These are phyloP conservation scores for Sarocladium strictum DNA, from an alignment of 2,329 filamentous ascomycete species.

Conservation along the genomic window DNA sequence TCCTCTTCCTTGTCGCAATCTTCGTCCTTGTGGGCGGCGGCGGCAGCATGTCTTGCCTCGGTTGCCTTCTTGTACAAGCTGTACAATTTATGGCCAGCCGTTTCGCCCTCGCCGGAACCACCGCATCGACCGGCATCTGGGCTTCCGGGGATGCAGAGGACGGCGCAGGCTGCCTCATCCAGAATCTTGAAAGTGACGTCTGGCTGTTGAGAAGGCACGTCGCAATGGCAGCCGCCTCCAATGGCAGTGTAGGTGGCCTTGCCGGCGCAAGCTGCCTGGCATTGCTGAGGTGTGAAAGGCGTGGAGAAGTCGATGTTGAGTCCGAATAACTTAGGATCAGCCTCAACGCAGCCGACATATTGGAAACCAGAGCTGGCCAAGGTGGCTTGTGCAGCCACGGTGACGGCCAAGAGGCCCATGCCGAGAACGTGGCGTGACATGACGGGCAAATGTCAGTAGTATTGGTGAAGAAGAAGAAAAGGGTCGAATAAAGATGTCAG, in stretches of 20 bases:
- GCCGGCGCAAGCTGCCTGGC: conserved; percentile 15
- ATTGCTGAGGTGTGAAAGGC: conserved; percentile 16
- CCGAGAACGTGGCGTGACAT: conserved; percentile 9
- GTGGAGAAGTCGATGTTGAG: conserved; percentile 12
- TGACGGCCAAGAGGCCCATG: conserved; percentile 18
- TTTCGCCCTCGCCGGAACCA: conserved; percentile 13
- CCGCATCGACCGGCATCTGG: conserved; percentile 18
- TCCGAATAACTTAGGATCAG: conserved; percentile 15
- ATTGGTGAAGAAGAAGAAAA: too few species aligned
- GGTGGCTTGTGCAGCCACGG: conserved; percentile 16
- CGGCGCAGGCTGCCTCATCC: conserved; percentile 17
- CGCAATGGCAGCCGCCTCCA: conserved; percentile 19
- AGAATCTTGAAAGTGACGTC: conserved; percentile 13
- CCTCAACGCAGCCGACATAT: conserved; percentile 24
- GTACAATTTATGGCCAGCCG: conserved; percentile 11
- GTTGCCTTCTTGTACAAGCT: conserved; percentile 15
- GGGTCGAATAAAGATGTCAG: too few species aligned
- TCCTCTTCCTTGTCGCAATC: conserved; percentile 7
- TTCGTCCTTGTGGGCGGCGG: not conserved
- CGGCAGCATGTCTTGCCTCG: not conserved
- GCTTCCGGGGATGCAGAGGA: conserved; percentile 15
- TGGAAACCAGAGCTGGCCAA: conserved; percentile 15
- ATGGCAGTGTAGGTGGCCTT: conserved; percentile 18
- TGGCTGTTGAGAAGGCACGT: conserved; percentile 8
- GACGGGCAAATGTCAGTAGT: too few species aligned